A percentile compares a stretch with the other conserved stretches of the same genome.
phyloP scores from a whole-genome alignment of 495 filamentous ascomycete species.

The Eremomyces bilateralis region DNA sequence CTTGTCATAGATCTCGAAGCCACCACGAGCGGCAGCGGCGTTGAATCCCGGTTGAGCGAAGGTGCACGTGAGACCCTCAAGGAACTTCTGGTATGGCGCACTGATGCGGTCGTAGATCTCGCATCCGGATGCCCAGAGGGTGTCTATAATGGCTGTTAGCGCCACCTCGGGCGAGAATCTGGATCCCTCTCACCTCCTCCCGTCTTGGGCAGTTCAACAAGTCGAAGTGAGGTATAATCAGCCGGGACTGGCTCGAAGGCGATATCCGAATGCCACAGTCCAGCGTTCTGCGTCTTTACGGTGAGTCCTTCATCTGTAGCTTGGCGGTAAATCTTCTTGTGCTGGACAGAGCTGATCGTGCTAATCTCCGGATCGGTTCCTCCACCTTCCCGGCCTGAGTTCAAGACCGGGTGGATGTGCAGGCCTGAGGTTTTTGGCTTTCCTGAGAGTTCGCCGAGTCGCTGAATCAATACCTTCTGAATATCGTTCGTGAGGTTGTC shows the following conservation, averaged over 20 bases:
- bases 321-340: conserved; percentile 23
- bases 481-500: conserved; percentile 21
- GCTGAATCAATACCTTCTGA: conserved; percentile 21
- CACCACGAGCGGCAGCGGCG: conserved; percentile 17
- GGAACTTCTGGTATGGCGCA: conserved; percentile 10
- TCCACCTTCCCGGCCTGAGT: conserved; percentile 34
- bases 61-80: conserved; percentile 21
- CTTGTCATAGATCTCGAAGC: conserved; percentile 27
- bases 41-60: conserved; percentile 23
- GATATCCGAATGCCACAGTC: conserved; percentile 18
- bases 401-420: conserved; percentile 30
- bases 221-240: conserved; percentile 16
- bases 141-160: too few species aligned
- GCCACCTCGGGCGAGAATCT: too few species aligned
- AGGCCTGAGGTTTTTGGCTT: conserved; percentile 22
- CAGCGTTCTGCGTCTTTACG: conserved; percentile 12
- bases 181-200: conserved; percentile 50
- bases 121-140: conserved; percentile 55
- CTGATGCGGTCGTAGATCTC: conserved; percentile 26
- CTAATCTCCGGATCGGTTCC: conserved; percentile 50
- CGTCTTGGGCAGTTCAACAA: conserved; percentile 37
- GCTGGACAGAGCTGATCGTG: conserved; percentile 39
- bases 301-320: too few species aligned
- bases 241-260: conserved; percentile 18
- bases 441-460: conserved; percentile 21